phyloP scores from a whole-genome alignment of 1,284 basidiomycete species.

The Apiotrichum mycotoxinovorans region DNA sequence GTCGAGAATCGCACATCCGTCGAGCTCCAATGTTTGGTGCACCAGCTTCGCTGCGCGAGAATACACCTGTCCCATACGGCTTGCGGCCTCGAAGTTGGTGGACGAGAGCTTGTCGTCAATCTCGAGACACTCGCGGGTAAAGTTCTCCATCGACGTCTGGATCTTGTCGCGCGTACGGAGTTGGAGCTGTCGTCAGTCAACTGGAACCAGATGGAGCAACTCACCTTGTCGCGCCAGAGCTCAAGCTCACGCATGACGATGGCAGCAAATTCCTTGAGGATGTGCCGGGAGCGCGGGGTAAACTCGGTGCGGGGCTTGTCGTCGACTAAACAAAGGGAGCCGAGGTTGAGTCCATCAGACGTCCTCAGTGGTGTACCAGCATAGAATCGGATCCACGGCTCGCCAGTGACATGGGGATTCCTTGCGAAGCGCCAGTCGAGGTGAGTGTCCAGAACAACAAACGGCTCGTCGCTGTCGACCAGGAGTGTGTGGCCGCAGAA shows the following conservation, averaged over 20 bases:
- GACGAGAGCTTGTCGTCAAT: conserved; percentile 60
- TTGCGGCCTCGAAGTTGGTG: conserved; percentile 46
- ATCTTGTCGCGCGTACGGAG: conserved; percentile 85
- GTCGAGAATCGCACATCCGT: conserved; percentile 86
- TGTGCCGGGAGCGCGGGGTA: conserved; percentile 81
- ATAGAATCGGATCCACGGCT: conserved; percentile 77
- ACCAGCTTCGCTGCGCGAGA: conserved; percentile 84
- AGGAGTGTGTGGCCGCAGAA: conserved; percentile 16
- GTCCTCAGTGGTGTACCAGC: conserved; percentile 87
- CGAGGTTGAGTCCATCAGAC: conserved; percentile 84
- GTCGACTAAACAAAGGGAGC: conserved; percentile 81
- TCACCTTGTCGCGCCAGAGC: conserved; percentile 68
- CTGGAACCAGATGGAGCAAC: not conserved
- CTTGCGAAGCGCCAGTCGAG: conserved; percentile 78
- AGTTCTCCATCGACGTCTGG: conserved; percentile 92
- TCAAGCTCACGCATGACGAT: conserved; percentile 94
- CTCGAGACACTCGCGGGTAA: conserved; percentile 90
- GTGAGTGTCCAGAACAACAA: conserved; percentile 73
- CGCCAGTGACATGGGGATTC: conserved; percentile 69
- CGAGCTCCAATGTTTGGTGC: conserved; percentile 81
- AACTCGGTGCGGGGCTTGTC: conserved; percentile 80
- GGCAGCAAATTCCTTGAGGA: conserved; percentile 87
- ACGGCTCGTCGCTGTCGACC: conserved; percentile 75
- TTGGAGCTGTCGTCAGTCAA: conserved; percentile 66
- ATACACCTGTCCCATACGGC: conserved; percentile 84